phyloP scores from a whole-genome alignment of 192 early-diverging fungal species.

The Coemansia sp. region DNA sequence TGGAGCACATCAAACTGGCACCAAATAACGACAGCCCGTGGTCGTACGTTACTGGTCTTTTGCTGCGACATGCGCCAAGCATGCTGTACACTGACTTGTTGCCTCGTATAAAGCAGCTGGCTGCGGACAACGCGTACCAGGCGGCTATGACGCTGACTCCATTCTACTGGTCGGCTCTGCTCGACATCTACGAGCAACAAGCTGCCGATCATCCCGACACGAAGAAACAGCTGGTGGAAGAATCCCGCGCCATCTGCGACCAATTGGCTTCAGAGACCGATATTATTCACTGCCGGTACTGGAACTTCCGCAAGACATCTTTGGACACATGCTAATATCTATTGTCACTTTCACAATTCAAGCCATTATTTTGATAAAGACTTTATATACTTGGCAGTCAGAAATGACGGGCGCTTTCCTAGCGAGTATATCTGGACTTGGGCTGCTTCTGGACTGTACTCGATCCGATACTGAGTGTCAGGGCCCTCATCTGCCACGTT shows the following conservation, averaged over 20 bases:
- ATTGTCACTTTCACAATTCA: background rate
- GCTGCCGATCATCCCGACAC: constrained; percentile 14
- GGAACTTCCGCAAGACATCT: constrained; percentile 35
- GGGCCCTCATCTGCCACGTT: constrained; percentile 24
- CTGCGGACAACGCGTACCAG: constrained; percentile 15
- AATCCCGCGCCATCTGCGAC: constrained; percentile 29
- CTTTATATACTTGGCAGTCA: constrained; percentile 29
- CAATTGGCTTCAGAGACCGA: constrained; percentile 31
- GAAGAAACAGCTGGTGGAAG: constrained; percentile 9
- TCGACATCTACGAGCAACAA: constrained; percentile 48
- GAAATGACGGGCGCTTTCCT: constrained; percentile 20
- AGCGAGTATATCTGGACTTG: constrained; percentile 18
- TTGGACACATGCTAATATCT: background rate
- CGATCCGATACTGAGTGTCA: constrained; percentile 41
- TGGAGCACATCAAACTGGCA: constrained; percentile 70
- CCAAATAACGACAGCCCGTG: constrained; percentile 94
- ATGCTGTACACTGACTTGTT: constrained; percentile 31
- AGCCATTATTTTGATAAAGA: background rate
- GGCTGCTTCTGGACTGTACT: constrained; percentile 18
- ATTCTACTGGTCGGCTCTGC: constrained; percentile 51
- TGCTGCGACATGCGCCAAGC: constrained; percentile 38
- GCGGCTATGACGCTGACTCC: constrained; percentile 25
- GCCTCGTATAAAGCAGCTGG: constrained; percentile 33
- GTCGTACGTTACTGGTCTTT: constrained; percentile 79
- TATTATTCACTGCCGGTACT: constrained; percentile 42